Evolutionary conservation across 208 protist genomes (phyloP), one percentile per base, ranked within the genome.

Genomic region (Trypanosoma theileri): DNA sequence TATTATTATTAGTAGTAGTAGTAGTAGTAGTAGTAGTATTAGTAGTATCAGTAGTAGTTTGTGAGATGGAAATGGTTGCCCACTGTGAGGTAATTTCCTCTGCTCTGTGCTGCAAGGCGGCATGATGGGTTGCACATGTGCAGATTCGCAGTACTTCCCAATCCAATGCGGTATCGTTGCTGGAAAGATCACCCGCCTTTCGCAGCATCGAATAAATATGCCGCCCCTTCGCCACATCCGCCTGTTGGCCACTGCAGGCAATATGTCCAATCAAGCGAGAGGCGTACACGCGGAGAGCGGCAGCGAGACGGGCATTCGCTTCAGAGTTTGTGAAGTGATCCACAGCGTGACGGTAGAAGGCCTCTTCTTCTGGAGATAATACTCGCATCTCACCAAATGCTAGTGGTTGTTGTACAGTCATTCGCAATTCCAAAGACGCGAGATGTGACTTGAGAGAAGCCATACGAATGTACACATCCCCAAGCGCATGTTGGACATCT

Each of bases 61-160:
- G 24, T 17, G 46, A 55, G 22, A 19, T 45, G 24, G 45, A 41
- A 24, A 9, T 1, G 26, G 21, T 28, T 40, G 26, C 31, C 69
- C 69, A 80, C 56, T 72, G 75, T 14, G 53, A 51, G 9, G 73
- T 13, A 10, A 89, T 61, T 14, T 71, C 71, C 57, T 83, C 63
- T 12, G 69, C 82, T 17, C 57, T 56, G 19, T 74, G 78, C 24
- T 67, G 63, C 51, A 94, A 63, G 0, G 66, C 58, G 3, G 51
- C 54, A 46, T 78, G 72, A 3, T 63, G 42, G 21, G 55, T 58
- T 3, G 77, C 75, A 24, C 78, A 66, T 0, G 79, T 88, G 78
- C 79, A 75, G 44, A 94, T 72, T 1, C 85, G 84, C 68, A 91
- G 63, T 17, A 80, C 72, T 69, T 94, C 80, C 82, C 80, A 89